A percentile compares a stretch with the other conserved stretches of the same genome.
phyloP scores from a whole-genome alignment of 2,329 filamentous ascomycete genomes.

The Exophiala sp. region DNA sequence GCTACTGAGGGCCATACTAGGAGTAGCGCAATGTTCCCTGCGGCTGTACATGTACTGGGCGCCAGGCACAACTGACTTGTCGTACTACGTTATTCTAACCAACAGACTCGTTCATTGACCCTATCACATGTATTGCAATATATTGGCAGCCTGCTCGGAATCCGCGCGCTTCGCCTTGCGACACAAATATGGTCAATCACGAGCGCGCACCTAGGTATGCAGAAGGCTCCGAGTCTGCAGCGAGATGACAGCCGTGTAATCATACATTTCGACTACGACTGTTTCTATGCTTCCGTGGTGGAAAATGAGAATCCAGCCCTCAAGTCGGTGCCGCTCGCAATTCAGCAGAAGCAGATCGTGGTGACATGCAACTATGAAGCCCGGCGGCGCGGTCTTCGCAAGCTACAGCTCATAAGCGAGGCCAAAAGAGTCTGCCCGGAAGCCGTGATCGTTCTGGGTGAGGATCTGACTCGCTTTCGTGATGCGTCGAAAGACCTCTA shows the following conservation, averaged over 20 bases:
- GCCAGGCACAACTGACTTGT: too few species aligned
- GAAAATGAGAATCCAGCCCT: slow-evolving; percentile 73
- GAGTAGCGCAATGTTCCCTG: too few species aligned
- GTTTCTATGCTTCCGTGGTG: slow-evolving; percentile 90
- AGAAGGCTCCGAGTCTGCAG: slow-evolving; percentile 33
- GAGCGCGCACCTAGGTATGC: slow-evolving; percentile 27
- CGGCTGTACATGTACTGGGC: too few species aligned
- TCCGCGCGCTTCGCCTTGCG: too few species aligned
- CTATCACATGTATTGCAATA: too few species aligned
- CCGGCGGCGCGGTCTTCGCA: slow-evolving; percentile 58
- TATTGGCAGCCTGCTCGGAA: too few species aligned
- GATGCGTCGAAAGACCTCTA: slow-evolving; percentile 79
- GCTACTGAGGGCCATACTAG: too few species aligned
- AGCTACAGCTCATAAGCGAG: slow-evolving; percentile 79
- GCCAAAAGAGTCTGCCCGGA: slow-evolving; percentile 76
- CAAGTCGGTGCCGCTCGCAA: slow-evolving; percentile 67
- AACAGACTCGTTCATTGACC: too few species aligned
- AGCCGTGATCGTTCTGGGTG: slow-evolving; percentile 76
- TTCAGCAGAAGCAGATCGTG: slow-evolving; percentile 88
- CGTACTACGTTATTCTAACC: too few species aligned
- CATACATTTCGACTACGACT: slow-evolving; percentile 67
- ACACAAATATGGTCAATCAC: slow-evolving; percentile 17
- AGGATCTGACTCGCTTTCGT: slow-evolving; percentile 78
- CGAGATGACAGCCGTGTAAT: slow-evolving; percentile 63
- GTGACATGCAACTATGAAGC: slow-evolving; percentile 95